A percentile compares a stretch with the other conserved stretches of the same genome.
phyloP scores from a whole-genome alignment of 495 filamentous ascomycete species.

The Penicillium coprophilum region DNA sequence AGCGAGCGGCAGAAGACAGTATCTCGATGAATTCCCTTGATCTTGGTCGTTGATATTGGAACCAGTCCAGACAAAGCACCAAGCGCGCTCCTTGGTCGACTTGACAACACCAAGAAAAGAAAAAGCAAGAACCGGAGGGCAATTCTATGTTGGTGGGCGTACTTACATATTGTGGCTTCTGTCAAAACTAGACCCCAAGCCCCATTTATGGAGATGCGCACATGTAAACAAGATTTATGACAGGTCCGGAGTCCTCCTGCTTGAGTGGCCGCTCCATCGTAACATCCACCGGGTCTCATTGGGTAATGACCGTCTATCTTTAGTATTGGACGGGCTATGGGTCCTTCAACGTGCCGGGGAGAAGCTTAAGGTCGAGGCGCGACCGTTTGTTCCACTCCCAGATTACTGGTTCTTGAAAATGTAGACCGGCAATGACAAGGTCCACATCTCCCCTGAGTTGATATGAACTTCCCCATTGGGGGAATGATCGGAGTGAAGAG shows the following conservation, averaged over 20 bases:
- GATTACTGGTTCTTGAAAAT: constrained; percentile 8
- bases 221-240: constrained; percentile 7
- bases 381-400: constrained; percentile 1
- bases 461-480: constrained; percentile 12
- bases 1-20: constrained; percentile 5
- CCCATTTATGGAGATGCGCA: background rate
- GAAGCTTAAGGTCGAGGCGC: constrained; percentile 6
- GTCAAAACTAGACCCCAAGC: background rate
- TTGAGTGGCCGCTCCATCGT: background rate
- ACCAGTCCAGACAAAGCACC: constrained; percentile 29
- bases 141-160: background rate
- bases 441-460: constrained; percentile 10
- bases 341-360: background rate
- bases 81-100: constrained; percentile 18
- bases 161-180: background rate
- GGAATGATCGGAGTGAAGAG: constrained; percentile 7
- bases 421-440: background rate
- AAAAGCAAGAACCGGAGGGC: background rate
- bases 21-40: constrained; percentile 12
- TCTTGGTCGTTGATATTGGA: constrained; percentile 25
- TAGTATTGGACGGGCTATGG: constrained; percentile 1
- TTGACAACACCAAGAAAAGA: constrained; percentile 22
- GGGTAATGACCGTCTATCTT: constrained; percentile 5
- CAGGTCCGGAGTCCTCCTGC: constrained; percentile 1
- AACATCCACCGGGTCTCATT: constrained; percentile 9